A percentile compares a stretch with the other conserved stretches of the same genome.
These are phyloP conservation scores for Trypanosoma rangeli DNA, from an alignment of 208 protist species.

Conservation along the genomic window DNA sequence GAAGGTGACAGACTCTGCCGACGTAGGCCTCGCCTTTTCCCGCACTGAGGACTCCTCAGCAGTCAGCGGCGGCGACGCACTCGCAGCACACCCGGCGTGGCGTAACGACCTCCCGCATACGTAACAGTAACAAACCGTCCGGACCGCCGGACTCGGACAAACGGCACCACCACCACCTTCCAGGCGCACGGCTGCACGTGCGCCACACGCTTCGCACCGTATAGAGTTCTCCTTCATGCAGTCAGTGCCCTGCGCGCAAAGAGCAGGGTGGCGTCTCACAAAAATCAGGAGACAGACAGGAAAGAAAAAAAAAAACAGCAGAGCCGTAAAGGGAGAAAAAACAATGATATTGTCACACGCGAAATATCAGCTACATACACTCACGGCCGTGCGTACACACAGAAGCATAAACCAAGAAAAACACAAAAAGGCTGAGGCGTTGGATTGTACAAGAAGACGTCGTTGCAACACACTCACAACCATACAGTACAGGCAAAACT, in stretches of 20 bases:
- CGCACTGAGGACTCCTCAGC: background rate
- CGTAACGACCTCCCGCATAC: conserved; percentile 14
- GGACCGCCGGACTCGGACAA: background rate
- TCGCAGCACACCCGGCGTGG: background rate
- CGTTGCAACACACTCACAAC: background rate
- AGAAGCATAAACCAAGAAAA: background rate
- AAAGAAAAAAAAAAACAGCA: conserved; percentile 5
- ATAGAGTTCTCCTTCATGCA: background rate
- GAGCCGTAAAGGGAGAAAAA: background rate
- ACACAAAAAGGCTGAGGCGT: background rate
- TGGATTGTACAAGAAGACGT: background rate
- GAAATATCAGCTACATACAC: background rate
- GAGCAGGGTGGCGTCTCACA: background rate
- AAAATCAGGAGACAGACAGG: background rate
- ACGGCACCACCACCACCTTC: background rate
- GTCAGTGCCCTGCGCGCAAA: background rate
- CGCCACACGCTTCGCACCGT: conserved; percentile 18
- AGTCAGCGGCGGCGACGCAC: background rate
- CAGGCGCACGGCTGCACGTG: background rate
- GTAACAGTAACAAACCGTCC: conserved; percentile 10
- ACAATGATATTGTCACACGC: background rate
- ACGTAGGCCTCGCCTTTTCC: background rate
- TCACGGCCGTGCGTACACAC: background rate
- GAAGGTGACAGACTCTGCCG: conserved; percentile 1
- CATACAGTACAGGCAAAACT: background rate